Conservation (phyloP, 2,329 filamentous ascomycete species). For the Spiromastix sp. region DNA sequence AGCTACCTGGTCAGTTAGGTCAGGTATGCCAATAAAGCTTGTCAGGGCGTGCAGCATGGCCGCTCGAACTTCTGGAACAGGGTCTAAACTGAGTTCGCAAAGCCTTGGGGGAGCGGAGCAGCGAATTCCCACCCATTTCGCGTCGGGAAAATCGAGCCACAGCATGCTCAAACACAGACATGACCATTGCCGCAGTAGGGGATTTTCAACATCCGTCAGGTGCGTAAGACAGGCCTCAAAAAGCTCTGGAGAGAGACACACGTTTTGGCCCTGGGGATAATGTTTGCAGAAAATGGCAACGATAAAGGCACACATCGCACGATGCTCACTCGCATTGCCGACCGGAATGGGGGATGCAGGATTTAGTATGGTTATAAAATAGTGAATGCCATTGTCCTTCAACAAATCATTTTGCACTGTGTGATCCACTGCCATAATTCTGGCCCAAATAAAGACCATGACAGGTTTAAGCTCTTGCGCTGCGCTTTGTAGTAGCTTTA, state of each 20-base stretch:
- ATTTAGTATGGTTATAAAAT: constrained; percentile 88
- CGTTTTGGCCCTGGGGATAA: constrained; percentile 82
- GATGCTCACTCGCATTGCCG: constrained; percentile 82
- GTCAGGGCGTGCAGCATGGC: constrained; percentile 91
- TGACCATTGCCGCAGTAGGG: constrained; percentile 85
- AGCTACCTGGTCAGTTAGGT: constrained; percentile 81
- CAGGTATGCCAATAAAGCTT: constrained; percentile 86
- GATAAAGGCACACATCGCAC: constrained; percentile 98
- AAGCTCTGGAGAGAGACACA: constrained; percentile 82
- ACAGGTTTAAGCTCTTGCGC: constrained; percentile 91
- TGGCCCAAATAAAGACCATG: constrained; percentile 99
- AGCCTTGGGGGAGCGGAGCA: constrained; percentile 76
- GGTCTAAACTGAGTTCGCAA: constrained; percentile 70
- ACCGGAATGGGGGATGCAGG: constrained; percentile 74
- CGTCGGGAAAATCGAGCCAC: constrained; percentile 82
- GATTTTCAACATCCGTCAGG: constrained; percentile 75
- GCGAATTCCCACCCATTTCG: constrained; percentile 91
- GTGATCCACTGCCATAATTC: constrained; percentile 88
- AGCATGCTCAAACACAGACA: constrained; percentile 92
- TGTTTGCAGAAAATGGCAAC: constrained; percentile 94
- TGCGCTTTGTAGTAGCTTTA: constrained; percentile 91
- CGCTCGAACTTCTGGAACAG: constrained; percentile 82
- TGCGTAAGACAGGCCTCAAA: constrained; percentile 81
- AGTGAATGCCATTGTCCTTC: constrained; percentile 94
- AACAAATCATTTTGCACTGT: constrained; percentile 87